phyloP scores from a whole-genome alignment of 2,329 filamentous ascomycete genomes.

The Exophiala viscosa region DNA sequence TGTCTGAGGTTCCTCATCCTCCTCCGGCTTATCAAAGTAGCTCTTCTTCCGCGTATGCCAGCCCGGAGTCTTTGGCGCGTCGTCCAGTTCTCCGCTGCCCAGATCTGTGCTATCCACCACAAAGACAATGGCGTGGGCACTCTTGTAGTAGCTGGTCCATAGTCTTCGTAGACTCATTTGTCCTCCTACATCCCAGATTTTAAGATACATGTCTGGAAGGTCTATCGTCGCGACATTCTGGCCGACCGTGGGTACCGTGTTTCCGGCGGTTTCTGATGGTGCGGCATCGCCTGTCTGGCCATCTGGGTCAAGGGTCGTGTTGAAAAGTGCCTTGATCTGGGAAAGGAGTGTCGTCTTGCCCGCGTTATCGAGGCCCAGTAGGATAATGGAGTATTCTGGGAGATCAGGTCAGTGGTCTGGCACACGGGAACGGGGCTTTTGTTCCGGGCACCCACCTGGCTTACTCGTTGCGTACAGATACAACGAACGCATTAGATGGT shows the following conservation, averaged over 20 bases:
- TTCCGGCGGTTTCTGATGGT: constrained; percentile 63
- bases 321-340: constrained; percentile 87
- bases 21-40: constrained; percentile 23
- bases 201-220: constrained; percentile 91
- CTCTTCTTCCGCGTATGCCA: constrained; percentile 29
- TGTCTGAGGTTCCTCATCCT: constrained; percentile 32
- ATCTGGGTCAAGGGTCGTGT: constrained; percentile 43
- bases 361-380: constrained; percentile 95
- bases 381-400: constrained; percentile 90
- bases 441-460: constrained; percentile 61
- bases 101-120: constrained; percentile 95
- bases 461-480: constrained; percentile 96
- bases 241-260: constrained; percentile 93
- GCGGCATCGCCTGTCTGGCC: constrained; percentile 36
- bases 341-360: constrained; percentile 98
- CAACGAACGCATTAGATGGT: constrained; percentile 90
- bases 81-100: constrained; percentile 63
- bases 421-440: background rate
- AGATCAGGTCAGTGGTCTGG: background rate
- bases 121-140: constrained; percentile 95
- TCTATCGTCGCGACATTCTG: constrained; percentile 93
- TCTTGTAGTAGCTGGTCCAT: constrained; percentile 94
- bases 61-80: constrained; percentile 24
- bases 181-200: constrained; percentile 97
- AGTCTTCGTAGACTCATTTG: constrained; percentile 83